Base-by-base conservation (phyloP, 78 protist genomes). In the Pigoraptor vietnamica region DNA sequence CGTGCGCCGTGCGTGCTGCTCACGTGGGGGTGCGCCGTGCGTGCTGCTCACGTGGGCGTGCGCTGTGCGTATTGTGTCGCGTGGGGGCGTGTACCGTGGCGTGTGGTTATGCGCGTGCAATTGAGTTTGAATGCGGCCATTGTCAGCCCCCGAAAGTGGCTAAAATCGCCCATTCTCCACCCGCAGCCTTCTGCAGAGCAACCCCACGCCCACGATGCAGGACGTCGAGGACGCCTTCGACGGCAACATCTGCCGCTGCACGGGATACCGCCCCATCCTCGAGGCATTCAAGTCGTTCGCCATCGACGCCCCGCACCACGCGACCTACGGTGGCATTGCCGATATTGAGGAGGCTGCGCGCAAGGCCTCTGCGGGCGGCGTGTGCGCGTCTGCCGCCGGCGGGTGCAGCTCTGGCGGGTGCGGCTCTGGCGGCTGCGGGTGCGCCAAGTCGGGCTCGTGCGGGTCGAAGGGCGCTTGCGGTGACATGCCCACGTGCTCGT, bases 161-260 rank as follows among this genome's bases (percentile, higher is more conserved):
- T n/a, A n/a, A n/a, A n/a, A n/a, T n/a, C n/a, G n/a, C n/a, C n/a
- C n/a, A n/a, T n/a, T n/a, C n/a, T n/a, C n/a, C 67, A 48, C 6
- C 6, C 67, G 14, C 37, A 14, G 33, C 32, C 81, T 35, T 2
- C 86, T 86, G 33, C 79, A 33, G 40, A 23, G 37, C 81, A 9
- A 9, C 67, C 48, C 34, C 86, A 14, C 24, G 39, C 87, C 90
- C 39, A 91, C 93, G 25, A 37, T 9, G 56, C 81, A 29, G 48
- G 86, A 91, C 24, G 55, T 91, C n/a, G 93, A 91, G 37, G 33
- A 34, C 19, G 32, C 34, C 0, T 36, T 91, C 23, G 93, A 87
- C 91, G 99, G 99, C 86, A 98, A 98, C 91, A 48, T 98, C 14
- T 98, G 99, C 90, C 94, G 99, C 81, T 98, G 99, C 96, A 98